These are phyloP conservation scores for Peterozyma xylosa DNA, from an alignment of 805 yeast species.

Conservation along the genomic window DNA sequence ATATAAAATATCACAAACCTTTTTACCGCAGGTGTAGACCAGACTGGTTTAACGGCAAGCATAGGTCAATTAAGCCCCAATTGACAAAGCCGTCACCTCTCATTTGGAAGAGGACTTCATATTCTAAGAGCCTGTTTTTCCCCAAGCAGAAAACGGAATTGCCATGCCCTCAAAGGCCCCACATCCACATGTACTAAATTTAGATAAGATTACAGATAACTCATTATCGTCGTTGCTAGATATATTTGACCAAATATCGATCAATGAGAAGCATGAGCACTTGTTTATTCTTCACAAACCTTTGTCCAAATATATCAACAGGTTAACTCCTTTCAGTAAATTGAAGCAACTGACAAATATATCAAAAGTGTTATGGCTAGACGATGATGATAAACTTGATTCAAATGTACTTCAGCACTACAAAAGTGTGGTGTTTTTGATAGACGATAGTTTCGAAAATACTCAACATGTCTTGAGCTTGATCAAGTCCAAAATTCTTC, in stretches of 20 bases:
- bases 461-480: conserved; percentile 3
- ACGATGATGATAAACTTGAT: conserved; percentile 8
- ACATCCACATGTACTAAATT: background rate
- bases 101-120: no score
- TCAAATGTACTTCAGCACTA: conserved; percentile 10
- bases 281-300: conserved; percentile 12
- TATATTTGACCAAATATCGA: conserved; percentile 4
- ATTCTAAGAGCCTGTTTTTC: no score
- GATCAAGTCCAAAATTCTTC: conserved; percentile 5
- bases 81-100: no score
- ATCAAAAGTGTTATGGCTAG: conserved; percentile 21
- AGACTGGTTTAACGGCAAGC: no score
- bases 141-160: no score
- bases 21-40: no score
- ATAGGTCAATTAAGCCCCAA: no score
- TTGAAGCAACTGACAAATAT: conserved; percentile 18
- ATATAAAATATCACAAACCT: no score
- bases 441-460: background rate
- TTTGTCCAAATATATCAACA: conserved; percentile 17
- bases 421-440: conserved; percentile 16
- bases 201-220: background rate
- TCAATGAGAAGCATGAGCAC: conserved; percentile 3
- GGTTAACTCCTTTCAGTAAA: conserved; percentile 18
- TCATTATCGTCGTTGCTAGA: conserved; percentile 3
- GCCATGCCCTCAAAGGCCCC: no score